These are phyloP conservation scores for Colletotrichum siamense DNA, from an alignment of 2,329 filamentous ascomycete genomes.

Conservation along the genomic window DNA sequence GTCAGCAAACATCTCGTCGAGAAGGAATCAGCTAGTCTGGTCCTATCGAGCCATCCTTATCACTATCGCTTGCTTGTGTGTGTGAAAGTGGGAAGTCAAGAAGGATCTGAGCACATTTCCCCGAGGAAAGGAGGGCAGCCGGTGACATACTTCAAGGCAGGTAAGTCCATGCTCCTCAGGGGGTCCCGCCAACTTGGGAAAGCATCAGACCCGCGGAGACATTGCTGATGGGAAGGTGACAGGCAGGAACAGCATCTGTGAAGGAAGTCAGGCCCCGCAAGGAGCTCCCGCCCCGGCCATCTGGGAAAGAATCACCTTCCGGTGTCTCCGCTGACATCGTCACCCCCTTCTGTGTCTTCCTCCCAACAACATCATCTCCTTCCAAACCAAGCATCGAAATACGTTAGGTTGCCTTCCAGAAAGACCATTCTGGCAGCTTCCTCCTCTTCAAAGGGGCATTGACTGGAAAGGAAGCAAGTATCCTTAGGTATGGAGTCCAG, in stretches of 20 bases:
- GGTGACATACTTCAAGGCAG: neutral
- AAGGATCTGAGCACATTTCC: neutral
- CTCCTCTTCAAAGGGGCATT: neutral
- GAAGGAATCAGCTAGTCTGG: neutral
- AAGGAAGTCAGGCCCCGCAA: neutral
- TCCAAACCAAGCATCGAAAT: neutral
- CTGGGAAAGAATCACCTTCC: neutral
- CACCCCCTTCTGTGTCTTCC: neutral
- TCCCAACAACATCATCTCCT: neutral
- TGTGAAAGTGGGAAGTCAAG: neutral
- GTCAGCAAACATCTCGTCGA: neutral
- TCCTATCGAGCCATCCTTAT: neutral
- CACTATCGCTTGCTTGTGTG: neutral
- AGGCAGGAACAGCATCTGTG: neutral
- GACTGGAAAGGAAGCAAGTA: constrained; percentile 6
- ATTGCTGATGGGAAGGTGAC: neutral
- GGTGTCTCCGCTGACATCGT: neutral
- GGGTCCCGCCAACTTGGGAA: neutral
- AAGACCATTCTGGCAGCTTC: neutral
- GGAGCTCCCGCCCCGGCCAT: neutral
- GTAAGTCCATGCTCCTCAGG: neutral
- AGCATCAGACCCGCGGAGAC: neutral
- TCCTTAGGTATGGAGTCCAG: constrained; percentile 8
- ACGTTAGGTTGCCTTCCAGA: neutral
- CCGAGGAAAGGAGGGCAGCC: neutral